Evolutionary conservation across 2,329 filamentous ascomycete species (phyloP).

Genomic region (Sporothrix curviconia): DNA sequence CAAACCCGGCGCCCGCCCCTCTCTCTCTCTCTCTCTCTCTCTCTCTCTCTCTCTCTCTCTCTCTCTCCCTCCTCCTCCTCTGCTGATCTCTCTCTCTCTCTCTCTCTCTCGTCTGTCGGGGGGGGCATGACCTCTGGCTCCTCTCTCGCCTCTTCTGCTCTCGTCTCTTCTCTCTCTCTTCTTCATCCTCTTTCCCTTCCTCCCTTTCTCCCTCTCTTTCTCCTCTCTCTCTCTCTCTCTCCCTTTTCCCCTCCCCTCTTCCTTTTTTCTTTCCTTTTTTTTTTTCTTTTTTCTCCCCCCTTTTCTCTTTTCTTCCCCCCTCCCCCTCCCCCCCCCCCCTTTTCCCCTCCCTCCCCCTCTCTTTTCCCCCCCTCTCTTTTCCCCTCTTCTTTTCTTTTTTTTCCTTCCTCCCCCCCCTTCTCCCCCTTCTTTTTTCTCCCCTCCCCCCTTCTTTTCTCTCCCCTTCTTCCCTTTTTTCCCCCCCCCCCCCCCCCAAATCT

Average conservation of each 20-base stretch:
- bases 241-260: constrained; percentile 18
- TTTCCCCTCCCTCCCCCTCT: not conserved
- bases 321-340: not conserved
- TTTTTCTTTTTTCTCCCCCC: not conserved
- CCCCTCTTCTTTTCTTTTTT: not conserved
- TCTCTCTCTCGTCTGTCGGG: no score
- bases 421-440: not conserved
- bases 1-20: not conserved
- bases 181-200: not conserved
- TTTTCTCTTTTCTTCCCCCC: not conserved
- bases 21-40: not conserved
- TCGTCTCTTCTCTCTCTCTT: not conserved
- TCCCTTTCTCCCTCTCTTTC: not conserved
- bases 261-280: not conserved
- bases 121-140: no score
- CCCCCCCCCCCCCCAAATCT: not conserved
- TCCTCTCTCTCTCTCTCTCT: not conserved
- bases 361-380: not conserved
- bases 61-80: not conserved
- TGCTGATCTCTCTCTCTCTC: no score
- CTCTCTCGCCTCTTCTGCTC: no score
- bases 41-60: not conserved
- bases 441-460: not conserved
- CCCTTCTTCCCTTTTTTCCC: not conserved
- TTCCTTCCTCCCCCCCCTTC: not conserved